Conservation (phyloP, 805 yeast genomes). For the Lachancea nothofagi region DNA sequence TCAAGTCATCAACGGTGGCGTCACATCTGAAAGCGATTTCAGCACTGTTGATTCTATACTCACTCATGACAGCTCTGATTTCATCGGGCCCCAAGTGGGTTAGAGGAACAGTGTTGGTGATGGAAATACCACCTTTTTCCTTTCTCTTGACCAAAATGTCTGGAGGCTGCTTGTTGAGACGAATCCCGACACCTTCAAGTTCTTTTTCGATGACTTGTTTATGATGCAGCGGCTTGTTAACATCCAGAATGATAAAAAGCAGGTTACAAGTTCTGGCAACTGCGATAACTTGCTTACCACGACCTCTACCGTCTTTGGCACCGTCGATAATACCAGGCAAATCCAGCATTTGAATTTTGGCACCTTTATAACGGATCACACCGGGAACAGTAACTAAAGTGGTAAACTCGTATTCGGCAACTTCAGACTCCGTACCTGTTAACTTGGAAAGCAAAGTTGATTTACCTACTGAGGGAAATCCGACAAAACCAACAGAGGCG, state of each 20-base stretch:
- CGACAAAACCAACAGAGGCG: slow-evolving; percentile 95
- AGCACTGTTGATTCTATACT: slow-evolving; percentile 91
- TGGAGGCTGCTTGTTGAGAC: slow-evolving; percentile 89
- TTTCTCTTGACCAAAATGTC: slow-evolving; percentile 87
- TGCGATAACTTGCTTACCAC: slow-evolving; percentile 96
- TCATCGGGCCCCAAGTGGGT: slow-evolving; percentile 91
- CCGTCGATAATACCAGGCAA: slow-evolving; percentile 88
- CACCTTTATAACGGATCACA: slow-evolving; percentile 91
- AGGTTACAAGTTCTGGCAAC: slow-evolving; percentile 97
- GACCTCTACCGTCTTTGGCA: slow-evolving; percentile 86
- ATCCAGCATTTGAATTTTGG: slow-evolving; percentile 93
- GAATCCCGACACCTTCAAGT: slow-evolving; percentile 94
- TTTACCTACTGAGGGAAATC: slow-evolving; percentile 91
- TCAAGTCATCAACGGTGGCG: slow-evolving; percentile 94
- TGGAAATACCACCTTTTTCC: slow-evolving; percentile 92
- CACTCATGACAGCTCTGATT: slow-evolving; percentile 92
- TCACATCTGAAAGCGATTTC: slow-evolving; percentile 96
- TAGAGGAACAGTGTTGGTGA: slow-evolving; percentile 88
- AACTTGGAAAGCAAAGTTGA: slow-evolving; percentile 79
- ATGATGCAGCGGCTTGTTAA: slow-evolving; percentile 91
- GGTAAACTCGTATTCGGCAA: slow-evolving; percentile 97
- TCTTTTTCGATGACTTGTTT: slow-evolving; percentile 92
- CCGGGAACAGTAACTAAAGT: slow-evolving; percentile 98
- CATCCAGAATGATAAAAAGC: slow-evolving; percentile 90
- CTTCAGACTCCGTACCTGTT: slow-evolving; percentile 95